Conservation (phyloP, 2,329 filamentous ascomycete species). For the Colletotrichum sp. region DNA sequence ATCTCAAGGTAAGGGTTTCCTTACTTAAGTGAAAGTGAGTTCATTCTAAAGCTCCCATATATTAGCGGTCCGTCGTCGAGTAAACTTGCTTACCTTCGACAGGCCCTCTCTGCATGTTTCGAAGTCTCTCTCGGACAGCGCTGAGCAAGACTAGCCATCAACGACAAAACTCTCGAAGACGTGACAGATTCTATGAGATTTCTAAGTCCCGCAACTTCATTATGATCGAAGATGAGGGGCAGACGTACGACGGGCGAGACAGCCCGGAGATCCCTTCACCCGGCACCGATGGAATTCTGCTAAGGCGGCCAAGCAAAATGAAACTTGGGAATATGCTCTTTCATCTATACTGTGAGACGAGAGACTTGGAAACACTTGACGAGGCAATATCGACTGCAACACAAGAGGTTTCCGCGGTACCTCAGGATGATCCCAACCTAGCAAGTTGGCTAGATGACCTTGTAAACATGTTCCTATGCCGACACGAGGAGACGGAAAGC, state of each 20-base stretch:
- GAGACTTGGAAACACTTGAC: not conserved
- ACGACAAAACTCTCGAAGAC: not conserved
- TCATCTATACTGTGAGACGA: not conserved
- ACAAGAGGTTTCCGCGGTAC: not conserved
- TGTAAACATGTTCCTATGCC: not conserved
- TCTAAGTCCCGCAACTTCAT: not conserved
- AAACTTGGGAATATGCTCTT: not conserved
- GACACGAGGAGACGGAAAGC: not conserved
- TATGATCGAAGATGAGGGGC: not conserved
- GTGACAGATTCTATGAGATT: not conserved
- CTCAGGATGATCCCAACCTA: not conserved
- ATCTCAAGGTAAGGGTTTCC: too few relatives aligned
- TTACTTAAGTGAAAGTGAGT: too few relatives aligned
- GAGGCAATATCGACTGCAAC: not conserved
- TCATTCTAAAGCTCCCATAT: too few relatives aligned
- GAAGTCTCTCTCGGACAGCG: not conserved
- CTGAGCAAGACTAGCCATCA: not conserved
- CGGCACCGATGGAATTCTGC: not conserved
- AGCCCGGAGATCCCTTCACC: not conserved
- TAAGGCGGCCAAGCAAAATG: not conserved
- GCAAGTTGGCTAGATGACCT: not conserved
- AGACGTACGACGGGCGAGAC: not conserved
- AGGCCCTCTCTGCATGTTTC: not conserved
- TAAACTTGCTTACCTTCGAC: not conserved
- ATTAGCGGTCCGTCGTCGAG: too few relatives aligned